Conservation (phyloP, 2,329 filamentous ascomycete species). For the Penicillium verrucosum region DNA sequence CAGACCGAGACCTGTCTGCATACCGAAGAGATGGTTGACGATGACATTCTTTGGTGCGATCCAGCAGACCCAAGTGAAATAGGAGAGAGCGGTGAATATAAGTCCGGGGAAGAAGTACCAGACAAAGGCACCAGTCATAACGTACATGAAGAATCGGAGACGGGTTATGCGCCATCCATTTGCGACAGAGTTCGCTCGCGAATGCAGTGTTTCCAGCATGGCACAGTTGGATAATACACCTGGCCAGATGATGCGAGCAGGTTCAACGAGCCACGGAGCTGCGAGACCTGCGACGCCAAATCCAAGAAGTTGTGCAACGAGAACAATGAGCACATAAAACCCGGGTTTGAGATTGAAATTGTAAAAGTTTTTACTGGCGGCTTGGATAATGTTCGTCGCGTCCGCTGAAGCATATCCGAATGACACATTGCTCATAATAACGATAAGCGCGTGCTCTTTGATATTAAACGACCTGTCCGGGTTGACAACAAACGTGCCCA, state of each 20-base stretch:
- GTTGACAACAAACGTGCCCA: conserved; percentile 33
- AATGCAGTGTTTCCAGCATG: conserved; percentile 40
- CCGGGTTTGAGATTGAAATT: conserved; percentile 40
- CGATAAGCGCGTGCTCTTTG: conserved; percentile 48
- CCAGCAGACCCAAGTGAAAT: conserved; percentile 51
- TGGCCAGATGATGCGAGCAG: conserved; percentile 42
- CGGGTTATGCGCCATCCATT: conserved; percentile 41
- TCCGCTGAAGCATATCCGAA: conserved; percentile 48
- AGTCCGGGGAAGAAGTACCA: conserved; percentile 56
- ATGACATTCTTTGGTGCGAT: conserved; percentile 47
- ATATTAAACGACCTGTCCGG: conserved; percentile 47
- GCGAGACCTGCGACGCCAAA: conserved; percentile 42
- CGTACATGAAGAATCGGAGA: conserved; percentile 38
- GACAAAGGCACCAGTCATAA: conserved; percentile 29
- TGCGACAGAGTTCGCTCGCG: conserved; percentile 36
- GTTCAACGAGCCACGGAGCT: conserved; percentile 38
- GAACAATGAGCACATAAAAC: conserved; percentile 38
- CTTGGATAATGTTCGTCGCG: conserved; percentile 48
- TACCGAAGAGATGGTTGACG: conserved; percentile 48
- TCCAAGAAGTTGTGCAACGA: conserved; percentile 41
- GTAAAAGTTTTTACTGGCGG: conserved; percentile 39
- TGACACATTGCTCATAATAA: conserved; percentile 51
- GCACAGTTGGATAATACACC: conserved; percentile 39
- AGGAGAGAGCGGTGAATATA: conserved; percentile 49
- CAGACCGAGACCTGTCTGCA: conserved; percentile 32